These are phyloP conservation scores for Asterella californica DNA, from an alignment of 225 moss, liverwort and hornwort genomes.

Conservation along the genomic window DNA sequence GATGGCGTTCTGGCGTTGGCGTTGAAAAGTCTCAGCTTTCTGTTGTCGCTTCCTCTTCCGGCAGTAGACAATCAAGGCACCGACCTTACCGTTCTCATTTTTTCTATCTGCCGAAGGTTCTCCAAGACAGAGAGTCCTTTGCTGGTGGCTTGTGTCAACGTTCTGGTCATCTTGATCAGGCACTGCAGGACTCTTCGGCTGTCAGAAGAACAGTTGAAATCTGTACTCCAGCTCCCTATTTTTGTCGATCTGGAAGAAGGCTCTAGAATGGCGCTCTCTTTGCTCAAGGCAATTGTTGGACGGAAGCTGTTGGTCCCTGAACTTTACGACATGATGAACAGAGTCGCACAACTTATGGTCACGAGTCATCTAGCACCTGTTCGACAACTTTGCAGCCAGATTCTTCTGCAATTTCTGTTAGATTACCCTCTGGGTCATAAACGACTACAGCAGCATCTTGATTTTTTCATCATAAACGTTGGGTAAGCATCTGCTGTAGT, in stretches of 20 bases:
- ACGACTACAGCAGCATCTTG: slow-evolving; percentile 88
- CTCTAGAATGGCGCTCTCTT: slow-evolving; percentile 66
- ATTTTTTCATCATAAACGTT: slow-evolving; percentile 74
- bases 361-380: slow-evolving; percentile 67
- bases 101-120: slow-evolving; percentile 67
- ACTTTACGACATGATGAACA: slow-evolving; percentile 91
- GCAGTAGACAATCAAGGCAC: slow-evolving; percentile 61
- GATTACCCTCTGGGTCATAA: slow-evolving; percentile 84
- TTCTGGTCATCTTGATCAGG: slow-evolving; percentile 75
- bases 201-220: slow-evolving; percentile 69
- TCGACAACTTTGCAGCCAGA: slow-evolving; percentile 77
- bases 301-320: slow-evolving; percentile 89
- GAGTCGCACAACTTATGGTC: slow-evolving; percentile 81
- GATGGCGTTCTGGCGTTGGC: slow-evolving; percentile 74
- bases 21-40: slow-evolving; percentile 67
- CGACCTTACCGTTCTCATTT: slow-evolving; percentile 59
- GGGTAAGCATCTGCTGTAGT: slow-evolving; percentile 42
- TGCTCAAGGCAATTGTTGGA: slow-evolving; percentile 84
- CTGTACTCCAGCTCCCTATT: slow-evolving; percentile 77
- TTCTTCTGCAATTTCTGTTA: slow-evolving; percentile 82
- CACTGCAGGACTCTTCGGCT: slow-evolving; percentile 68
- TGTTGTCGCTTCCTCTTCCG: slow-evolving; percentile 70
- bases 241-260: slow-evolving; percentile 81
- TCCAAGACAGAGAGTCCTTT: slow-evolving; percentile 68
- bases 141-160: slow-evolving; percentile 81